Evolutionary conservation across 78 protist species (phyloP).

Genomic region (Dictyostelium capitatum): DNA sequence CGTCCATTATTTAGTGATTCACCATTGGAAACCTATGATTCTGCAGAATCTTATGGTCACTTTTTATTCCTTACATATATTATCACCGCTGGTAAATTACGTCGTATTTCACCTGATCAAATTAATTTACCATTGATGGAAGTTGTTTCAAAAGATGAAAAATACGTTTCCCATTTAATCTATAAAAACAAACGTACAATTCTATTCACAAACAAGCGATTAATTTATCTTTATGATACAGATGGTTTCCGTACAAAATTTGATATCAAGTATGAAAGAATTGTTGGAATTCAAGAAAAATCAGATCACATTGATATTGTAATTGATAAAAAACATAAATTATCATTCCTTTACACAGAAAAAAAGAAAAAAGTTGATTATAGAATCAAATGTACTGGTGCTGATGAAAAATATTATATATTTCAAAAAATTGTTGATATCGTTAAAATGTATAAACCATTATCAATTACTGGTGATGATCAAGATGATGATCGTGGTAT

Average conservation of each 20-base stretch:
- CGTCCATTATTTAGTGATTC: slow-evolving; percentile 55
- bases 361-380: slow-evolving; percentile 11
- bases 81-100: slow-evolving; percentile 39
- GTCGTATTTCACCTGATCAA: slow-evolving; percentile 36
- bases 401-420: slow-evolving; percentile 35
- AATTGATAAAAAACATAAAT: slow-evolving; percentile 12
- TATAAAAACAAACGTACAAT: slow-evolving; percentile 43
- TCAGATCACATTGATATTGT: not conserved
- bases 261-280: slow-evolving; percentile 31
- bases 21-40: slow-evolving; percentile 41
- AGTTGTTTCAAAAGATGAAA: slow-evolving; percentile 61
- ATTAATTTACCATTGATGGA: slow-evolving; percentile 42
- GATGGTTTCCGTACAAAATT: slow-evolving; percentile 71
- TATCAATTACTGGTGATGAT: not conserved
- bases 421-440: slow-evolving; percentile 10
- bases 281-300: slow-evolving; percentile 5
- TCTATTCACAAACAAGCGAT: slow-evolving; percentile 58
- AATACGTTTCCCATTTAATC: slow-evolving; percentile 52
- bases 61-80: slow-evolving; percentile 65
- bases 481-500: not conserved
- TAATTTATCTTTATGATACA: slow-evolving; percentile 54
- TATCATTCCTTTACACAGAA: slow-evolving; percentile 12
- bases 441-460: slow-evolving; percentile 18
- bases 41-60: slow-evolving; percentile 55
- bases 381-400: slow-evolving; percentile 42